Conservation (phyloP, 495 filamentous ascomycete genomes). For the Talaromyces stipitatus region DNA sequence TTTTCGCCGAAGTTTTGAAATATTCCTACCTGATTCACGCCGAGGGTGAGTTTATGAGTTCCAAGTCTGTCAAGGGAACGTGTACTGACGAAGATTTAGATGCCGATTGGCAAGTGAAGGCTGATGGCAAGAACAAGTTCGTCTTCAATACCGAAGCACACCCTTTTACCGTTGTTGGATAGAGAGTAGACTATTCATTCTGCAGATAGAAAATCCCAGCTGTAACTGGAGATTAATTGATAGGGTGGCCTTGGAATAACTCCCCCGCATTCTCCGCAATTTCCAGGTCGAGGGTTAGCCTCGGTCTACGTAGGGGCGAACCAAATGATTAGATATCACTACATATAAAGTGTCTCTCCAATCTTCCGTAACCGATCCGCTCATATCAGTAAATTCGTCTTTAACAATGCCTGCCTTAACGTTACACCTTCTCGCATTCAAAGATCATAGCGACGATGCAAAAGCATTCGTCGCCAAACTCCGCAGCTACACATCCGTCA, state of each 20-base stretch:
- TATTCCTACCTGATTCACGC: conserved; percentile 69
- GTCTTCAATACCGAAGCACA: conserved; percentile 75
- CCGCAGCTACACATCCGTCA: conserved; percentile 17
- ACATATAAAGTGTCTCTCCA: no score
- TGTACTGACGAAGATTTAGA: conserved; percentile 22
- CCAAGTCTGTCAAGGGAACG: not conserved
- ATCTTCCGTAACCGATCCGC: not conserved
- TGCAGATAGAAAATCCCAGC: not conserved
- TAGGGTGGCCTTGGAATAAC: not conserved
- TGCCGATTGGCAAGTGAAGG: conserved; percentile 48
- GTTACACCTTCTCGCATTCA: conserved; percentile 36
- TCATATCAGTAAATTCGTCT: not conserved
- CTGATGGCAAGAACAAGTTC: conserved; percentile 45
- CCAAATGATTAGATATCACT: no score
- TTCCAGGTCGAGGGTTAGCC: not conserved
- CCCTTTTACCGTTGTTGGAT: conserved; percentile 46
- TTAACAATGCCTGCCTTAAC: conserved; percentile 37
- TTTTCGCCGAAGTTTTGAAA: conserved; percentile 87
- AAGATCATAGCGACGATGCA: conserved; percentile 13
- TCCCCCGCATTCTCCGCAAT: not conserved
- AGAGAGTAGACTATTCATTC: not conserved
- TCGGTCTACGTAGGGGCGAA: no score
- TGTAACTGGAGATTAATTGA: not conserved
- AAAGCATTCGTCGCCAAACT: conserved; percentile 19
- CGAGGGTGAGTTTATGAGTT: conserved; percentile 18